Conservation (phyloP, 148 eudicot genomes). For the Chenopodium quinoa region DNA sequence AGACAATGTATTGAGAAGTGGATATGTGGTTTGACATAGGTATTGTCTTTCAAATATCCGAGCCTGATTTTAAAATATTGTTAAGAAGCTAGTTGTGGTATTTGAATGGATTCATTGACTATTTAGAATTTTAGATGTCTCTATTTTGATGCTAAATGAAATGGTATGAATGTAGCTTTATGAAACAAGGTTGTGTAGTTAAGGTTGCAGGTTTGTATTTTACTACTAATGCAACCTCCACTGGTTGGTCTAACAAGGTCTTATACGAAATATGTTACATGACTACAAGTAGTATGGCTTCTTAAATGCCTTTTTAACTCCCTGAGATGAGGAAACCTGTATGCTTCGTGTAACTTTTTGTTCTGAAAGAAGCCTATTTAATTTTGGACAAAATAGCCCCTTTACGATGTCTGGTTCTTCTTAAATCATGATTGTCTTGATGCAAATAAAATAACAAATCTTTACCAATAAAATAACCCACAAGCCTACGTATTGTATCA, state of each 20-base stretch:
- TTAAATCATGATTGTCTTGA: neutral
- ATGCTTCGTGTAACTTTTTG: too few species aligned
- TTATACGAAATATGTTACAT: too few species aligned
- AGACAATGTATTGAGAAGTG: constrained; percentile 1
- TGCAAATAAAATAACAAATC: neutral
- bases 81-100: neutral
- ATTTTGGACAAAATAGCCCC: neutral
- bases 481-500: too few species aligned
- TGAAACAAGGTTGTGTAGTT: neutral
- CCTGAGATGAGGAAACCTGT: too few species aligned
- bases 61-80: neutral
- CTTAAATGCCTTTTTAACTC: too few species aligned
- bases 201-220: neutral
- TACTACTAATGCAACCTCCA: neutral
- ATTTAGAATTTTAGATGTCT: neutral
- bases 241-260: neutral
- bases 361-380: too few species aligned
- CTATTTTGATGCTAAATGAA: neutral
- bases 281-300: too few species aligned
- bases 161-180: neutral
- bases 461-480: neutral
- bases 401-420: neutral
- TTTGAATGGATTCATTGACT: neutral
- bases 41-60: neutral
- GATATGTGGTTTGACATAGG: neutral